Base-by-base conservation (phyloP, 2,329 filamentous ascomycete species). In the Eurotiales sp. region DNA sequence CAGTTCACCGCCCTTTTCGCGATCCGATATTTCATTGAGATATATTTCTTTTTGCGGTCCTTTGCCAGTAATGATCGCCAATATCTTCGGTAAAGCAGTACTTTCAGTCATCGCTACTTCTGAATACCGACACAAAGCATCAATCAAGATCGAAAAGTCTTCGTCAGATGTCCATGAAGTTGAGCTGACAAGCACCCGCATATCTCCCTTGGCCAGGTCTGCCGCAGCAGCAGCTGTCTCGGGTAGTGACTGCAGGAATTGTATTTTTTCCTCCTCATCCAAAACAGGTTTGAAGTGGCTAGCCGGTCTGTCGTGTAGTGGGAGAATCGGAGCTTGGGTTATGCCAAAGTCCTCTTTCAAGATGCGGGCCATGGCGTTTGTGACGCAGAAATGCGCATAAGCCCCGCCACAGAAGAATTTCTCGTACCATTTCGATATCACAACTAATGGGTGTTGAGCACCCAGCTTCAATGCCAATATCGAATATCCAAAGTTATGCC, bases 401-500 rank as follows among this genome's bases (percentile, higher is more conserved):
- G 89, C 87, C 50, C 77, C 75, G 25, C 80, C 80, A 44, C 88
- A 86, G 36, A 95, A 82, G 12, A 78, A 67, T 32, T 76, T 80
- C 71, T 99, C 93, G 64, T 96, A 96, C 64, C 78, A 77, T 56
- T 83, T 84, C 21, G 92, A 88, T 8, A 95, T 65, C 23, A 72
- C 77, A 8, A 96, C 90, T n/a, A 96, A 79, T 0, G 86, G 86
- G 63, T 95, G 88, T 5, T 65, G 69, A 2, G 72, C 57, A 0
- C 83, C 81, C 1, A 87, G 73, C 55, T 84, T 85, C 44, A 86
- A 69, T 2, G 80, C 87, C 3, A 99, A 82, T 60, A 99, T 95
- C 8, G 90, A 92, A 78, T 92, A 96, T 59, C 92, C 93, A 70
- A 96, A 97, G 71, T 99, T 99, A 75, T 99, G 93, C 93, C 93